Evolutionary conservation across 768 basidiomycete species (phyloP).

Genomic region (Auriscalpium microsporum): DNA sequence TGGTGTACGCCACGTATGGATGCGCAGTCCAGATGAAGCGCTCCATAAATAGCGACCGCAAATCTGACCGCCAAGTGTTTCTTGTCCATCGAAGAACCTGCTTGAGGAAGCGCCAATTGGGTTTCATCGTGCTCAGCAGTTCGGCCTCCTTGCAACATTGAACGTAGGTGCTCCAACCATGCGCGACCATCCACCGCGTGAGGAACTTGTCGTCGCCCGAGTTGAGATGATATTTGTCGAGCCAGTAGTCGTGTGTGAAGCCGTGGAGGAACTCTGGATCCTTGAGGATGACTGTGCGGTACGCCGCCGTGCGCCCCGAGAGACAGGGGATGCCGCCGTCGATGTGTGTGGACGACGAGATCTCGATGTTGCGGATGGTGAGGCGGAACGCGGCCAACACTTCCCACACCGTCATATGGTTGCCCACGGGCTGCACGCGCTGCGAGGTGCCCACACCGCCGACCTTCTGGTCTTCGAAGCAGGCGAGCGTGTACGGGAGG

Average conservation of each 20-base stretch:
- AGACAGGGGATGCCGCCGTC: slow-evolving; percentile 90
- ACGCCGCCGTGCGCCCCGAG: slow-evolving; percentile 88
- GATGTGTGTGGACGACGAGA: slow-evolving; percentile 81
- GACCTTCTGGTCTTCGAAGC: slow-evolving; percentile 90
- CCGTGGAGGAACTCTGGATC: slow-evolving; percentile 90
- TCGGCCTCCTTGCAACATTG: slow-evolving; percentile 82
- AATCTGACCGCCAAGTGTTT: slow-evolving; percentile 89
- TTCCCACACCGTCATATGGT: slow-evolving; percentile 87
- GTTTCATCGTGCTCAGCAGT: slow-evolving; percentile 89
- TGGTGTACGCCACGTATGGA: slow-evolving; percentile 78
- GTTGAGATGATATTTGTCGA: slow-evolving; percentile 91
- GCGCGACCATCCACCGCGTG: slow-evolving; percentile 93
- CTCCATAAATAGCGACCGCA: slow-evolving; percentile 84
- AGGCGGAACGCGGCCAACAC: slow-evolving; percentile 89
- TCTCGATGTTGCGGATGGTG: slow-evolving; percentile 91
- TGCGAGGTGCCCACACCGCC: slow-evolving; percentile 91
- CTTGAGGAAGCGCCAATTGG: slow-evolving; percentile 92
- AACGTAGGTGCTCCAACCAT: slow-evolving; percentile 93
- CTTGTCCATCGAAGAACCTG: slow-evolving; percentile 91
- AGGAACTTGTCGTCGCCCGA: slow-evolving; percentile 93
- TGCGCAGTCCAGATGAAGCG: slow-evolving; percentile 80
- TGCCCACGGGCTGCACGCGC: slow-evolving; percentile 74
- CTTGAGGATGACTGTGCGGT: slow-evolving; percentile 89
- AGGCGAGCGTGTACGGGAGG: slow-evolving; percentile 81
- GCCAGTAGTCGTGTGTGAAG: slow-evolving; percentile 91